Evolutionary conservation across 116 monocot genomes (phyloP).

Genomic region (Thalassia testudinum): DNA sequence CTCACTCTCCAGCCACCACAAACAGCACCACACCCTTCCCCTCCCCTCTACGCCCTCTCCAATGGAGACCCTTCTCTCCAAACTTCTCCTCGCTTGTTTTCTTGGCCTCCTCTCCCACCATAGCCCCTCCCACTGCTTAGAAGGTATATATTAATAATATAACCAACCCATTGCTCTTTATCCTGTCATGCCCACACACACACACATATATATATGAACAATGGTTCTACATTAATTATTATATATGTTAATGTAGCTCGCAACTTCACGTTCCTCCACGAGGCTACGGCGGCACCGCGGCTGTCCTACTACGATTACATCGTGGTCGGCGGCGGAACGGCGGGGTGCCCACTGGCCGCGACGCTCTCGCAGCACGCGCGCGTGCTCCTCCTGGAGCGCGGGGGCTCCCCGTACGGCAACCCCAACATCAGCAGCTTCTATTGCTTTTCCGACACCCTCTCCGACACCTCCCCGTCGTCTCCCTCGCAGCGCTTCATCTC

Average conservation of each 20-base stretch:
- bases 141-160: too few relatives aligned
- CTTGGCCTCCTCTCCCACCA: too few relatives aligned
- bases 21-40: too few relatives aligned
- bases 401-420: constrained; percentile 62
- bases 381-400: constrained; percentile 63
- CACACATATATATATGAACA: too few relatives aligned
- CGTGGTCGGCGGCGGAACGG: constrained; percentile 69
- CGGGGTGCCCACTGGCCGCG: constrained; percentile 69
- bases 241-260: constrained; percentile 12
- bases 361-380: constrained; percentile 36
- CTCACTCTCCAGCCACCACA: too few relatives aligned
- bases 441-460: constrained; percentile 40
- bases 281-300: constrained; percentile 23
- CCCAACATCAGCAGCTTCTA: constrained; percentile 43
- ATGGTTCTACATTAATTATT: too few relatives aligned
- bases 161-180: too few relatives aligned
- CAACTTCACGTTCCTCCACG: constrained; percentile 44
- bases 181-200: too few relatives aligned
- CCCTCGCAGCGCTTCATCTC: constrained; percentile 63
- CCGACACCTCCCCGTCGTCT: constrained; percentile 43
- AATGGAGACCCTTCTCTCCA: too few relatives aligned
- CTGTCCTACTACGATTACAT: constrained; percentile 73
- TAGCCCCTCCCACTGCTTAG: too few relatives aligned
- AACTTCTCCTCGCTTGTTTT: too few relatives aligned
- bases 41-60: too few relatives aligned